These are phyloP conservation scores for Lepraria neglecta DNA, from an alignment of 495 filamentous ascomycete species.

Conservation along the genomic window DNA sequence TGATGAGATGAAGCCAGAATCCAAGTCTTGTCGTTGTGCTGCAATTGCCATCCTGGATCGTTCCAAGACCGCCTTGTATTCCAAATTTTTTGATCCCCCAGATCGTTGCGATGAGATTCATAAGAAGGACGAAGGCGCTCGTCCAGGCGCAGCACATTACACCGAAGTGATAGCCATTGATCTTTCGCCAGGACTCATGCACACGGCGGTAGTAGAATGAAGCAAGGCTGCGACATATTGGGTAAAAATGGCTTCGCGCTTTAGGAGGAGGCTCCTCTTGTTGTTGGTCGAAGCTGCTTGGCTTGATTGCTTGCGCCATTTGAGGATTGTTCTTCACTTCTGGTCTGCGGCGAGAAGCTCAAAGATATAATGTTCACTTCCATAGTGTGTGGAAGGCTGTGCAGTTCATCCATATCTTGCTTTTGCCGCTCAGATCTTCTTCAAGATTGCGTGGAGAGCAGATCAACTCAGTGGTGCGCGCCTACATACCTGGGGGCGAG, in stretches of 20 bases:
- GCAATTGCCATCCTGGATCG: constrained; percentile 29
- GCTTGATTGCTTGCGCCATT: no score
- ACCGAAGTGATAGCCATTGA: constrained; percentile 20
- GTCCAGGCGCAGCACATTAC: constrained; percentile 16
- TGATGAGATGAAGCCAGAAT: constrained; percentile 33
- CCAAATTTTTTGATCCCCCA: constrained; percentile 10
- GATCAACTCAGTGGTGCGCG: no score
- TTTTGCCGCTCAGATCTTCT: no score
- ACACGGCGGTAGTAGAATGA: not conserved
- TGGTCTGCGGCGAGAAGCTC: no score
- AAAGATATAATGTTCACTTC: no score
- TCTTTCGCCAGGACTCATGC: not conserved
- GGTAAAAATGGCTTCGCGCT: not conserved
- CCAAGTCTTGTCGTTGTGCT: constrained; percentile 20
- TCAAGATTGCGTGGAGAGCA: no score
- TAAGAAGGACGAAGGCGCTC: constrained; percentile 4
- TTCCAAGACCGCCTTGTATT: constrained; percentile 15
- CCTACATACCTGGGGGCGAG: no score
- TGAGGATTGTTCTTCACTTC: no score
- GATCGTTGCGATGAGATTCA: constrained; percentile 19
- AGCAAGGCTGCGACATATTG: not conserved
- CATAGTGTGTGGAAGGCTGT: no score
- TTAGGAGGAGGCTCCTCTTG: no score
- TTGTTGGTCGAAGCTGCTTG: no score
- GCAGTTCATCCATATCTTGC: no score